Base-by-base conservation (phyloP, 352 stramenopile genomes). In the Phytopythium ostracodes region DNA sequence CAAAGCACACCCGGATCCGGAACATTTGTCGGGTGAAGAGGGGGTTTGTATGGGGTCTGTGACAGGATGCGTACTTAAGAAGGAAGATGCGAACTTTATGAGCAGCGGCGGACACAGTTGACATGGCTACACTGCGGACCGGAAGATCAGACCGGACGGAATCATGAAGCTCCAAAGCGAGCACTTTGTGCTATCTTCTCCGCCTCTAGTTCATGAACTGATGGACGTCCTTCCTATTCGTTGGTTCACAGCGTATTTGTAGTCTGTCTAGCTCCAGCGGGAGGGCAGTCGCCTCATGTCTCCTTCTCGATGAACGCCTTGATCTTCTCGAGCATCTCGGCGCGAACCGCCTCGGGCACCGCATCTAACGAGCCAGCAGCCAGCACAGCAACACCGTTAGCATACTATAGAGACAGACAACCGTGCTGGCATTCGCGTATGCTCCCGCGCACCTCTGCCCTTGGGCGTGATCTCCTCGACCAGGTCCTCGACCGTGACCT, bases 401-500 rank as follows among this genome's bases (percentile, higher is more conserved):
- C 42, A 49, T 27, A 33, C 7, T 7, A 33, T 33, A 33, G 4
- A 33, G 29, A 33, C 29, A 7, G 29, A 8, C 29, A 8, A 33
- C 7, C 29, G 29, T 7, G 29, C 3, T 33, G 29, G 29, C 29
- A 33, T 33, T 33, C 29, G 29, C 29, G 29, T 33, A 3, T 33
- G 7, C 15, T n/a, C n/a, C 17, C 33, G 7, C 14, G 18, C 66
- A 92, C 83, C 80, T 84, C 84, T 75, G 53, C 85, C 92, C 76
- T 84, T 84, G 14, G 90, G 93, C 20, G 89, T 97, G 60, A 98
- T 96, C 64, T 98, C 89, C 29, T 94, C 82, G 22, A 98, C 87
- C 49, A 98, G 71, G 64, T 98, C 92, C 63, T 98, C 94, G 42
- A 98, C 90, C 0, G 91, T 98, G 56, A 98, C 96, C 70, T 97